phyloP scores from a whole-genome alignment of 805 yeast species.

The Helenozyma baotianmanensis region DNA sequence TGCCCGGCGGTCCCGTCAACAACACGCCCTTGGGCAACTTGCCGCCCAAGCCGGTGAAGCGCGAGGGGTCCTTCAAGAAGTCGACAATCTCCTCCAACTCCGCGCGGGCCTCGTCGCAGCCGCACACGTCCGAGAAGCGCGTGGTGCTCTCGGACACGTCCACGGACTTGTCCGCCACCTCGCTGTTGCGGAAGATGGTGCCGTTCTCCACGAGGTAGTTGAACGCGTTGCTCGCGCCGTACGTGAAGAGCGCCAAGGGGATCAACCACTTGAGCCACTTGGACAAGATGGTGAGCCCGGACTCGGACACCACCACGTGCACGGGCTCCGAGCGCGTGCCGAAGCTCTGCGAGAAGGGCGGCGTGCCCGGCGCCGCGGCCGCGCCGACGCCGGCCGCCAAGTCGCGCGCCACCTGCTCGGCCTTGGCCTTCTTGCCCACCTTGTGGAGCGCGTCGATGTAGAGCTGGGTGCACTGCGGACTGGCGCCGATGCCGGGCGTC shows the following conservation, averaged over 20 bases:
- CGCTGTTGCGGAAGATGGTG: conserved; percentile 70
- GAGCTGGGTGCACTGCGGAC: conserved; percentile 70
- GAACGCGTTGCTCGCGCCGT: conserved; percentile 76
- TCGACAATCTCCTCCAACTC: conserved; percentile 98
- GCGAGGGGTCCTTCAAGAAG: conserved; percentile 91
- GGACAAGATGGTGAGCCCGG: conserved; percentile 69
- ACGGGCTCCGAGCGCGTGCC: conserved; percentile 81
- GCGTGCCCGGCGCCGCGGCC: conserved; percentile 14
- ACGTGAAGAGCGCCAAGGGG: conserved; percentile 73
- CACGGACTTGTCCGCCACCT: conserved; percentile 70
- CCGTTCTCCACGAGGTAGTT: conserved; percentile 79
- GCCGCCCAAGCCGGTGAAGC: conserved; percentile 95
- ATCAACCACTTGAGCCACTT: conserved; percentile 88
- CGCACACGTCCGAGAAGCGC: conserved; percentile 88
- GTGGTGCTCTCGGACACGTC: conserved; percentile 85
- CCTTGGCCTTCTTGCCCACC: conserved; percentile 73
- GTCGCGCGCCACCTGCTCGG: conserved; percentile 57
- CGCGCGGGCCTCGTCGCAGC: conserved; percentile 97
- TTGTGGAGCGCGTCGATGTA: conserved; percentile 79
- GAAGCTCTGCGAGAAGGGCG: conserved; percentile 29
- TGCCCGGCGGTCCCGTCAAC: conserved; percentile 98
- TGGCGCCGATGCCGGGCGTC: conserved; percentile 85
- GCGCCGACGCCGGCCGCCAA: conserved; percentile 16
- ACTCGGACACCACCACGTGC: conserved; percentile 89
- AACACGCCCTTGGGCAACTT: conserved; percentile 96